Conservation (phyloP, 2,329 filamentous ascomycete genomes). For the Ascomycota sp. region DNA sequence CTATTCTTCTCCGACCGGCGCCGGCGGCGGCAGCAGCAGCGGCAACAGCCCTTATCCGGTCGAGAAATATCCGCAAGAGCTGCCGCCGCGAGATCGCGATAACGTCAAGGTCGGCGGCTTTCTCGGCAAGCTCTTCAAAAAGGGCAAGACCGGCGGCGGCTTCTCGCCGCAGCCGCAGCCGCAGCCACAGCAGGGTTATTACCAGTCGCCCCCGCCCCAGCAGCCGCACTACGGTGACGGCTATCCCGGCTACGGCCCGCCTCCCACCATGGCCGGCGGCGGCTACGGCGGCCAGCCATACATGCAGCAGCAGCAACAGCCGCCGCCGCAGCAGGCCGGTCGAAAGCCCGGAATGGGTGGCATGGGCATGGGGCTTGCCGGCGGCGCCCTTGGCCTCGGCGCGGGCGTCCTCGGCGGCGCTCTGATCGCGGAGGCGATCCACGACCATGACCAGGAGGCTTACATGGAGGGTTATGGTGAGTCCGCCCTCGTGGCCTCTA, state of each 20-base stretch:
- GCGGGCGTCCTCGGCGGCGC: slow-evolving; percentile 65
- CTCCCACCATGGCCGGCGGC: not conserved
- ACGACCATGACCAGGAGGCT: slow-evolving; percentile 38
- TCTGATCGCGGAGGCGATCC: slow-evolving; percentile 46
- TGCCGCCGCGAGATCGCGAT: slow-evolving; percentile 19
- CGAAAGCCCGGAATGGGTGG: slow-evolving; percentile 19
- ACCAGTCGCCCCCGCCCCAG: slow-evolving; percentile 4
- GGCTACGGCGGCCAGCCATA: slow-evolving; percentile 5
- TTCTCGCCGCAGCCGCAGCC: slow-evolving; percentile 3
- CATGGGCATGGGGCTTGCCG: slow-evolving; percentile 40
- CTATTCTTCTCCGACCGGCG: no score
- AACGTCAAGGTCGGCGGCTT: slow-evolving; percentile 22
- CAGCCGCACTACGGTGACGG: slow-evolving; percentile 10
- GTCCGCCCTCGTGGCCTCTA: slow-evolving; percentile 3
- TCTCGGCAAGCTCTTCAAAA: slow-evolving; percentile 31
- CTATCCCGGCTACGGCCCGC: slow-evolving; percentile 6
- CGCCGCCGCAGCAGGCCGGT: slow-evolving; percentile 14
- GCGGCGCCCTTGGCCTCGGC: slow-evolving; percentile 60
- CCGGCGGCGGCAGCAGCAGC: slow-evolving; percentile 2
- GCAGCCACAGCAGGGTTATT: slow-evolving; percentile 9
- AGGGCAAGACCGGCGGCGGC: slow-evolving; percentile 11
- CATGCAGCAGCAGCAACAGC: slow-evolving; percentile 8
- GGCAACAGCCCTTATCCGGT: slow-evolving; percentile 7
- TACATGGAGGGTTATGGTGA: slow-evolving; percentile 25
- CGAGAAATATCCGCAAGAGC: slow-evolving; percentile 14